Percentiles rank a stretch among this genome's conserved stretches.
phyloP scores from a whole-genome alignment of 106 monocot species.

The Dendrobium chrysotoxum region DNA sequence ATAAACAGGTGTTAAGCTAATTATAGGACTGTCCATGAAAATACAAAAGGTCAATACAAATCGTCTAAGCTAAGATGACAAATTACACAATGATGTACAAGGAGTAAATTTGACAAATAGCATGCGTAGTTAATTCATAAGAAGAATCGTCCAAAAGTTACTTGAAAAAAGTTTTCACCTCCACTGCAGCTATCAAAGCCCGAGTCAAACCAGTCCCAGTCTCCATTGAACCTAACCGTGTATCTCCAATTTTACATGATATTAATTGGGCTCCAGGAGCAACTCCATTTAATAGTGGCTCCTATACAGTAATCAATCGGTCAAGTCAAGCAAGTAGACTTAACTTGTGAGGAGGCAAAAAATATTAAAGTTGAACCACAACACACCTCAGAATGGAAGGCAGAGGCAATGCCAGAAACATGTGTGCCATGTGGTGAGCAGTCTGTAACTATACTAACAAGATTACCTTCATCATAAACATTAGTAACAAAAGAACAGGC shows the following conservation, averaged over 20 bases:
- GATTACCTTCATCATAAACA: constrained; percentile 93
- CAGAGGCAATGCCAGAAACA: constrained; percentile 96
- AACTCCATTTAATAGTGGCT: constrained; percentile 92
- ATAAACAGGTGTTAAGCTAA: background rate
- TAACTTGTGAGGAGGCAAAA: background rate
- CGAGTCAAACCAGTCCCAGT: constrained; percentile 84
- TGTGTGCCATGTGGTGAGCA: constrained; percentile 97
- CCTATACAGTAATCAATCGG: constrained; percentile 27
- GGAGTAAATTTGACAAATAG: background rate
- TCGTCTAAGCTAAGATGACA: background rate
- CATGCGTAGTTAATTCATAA: background rate
- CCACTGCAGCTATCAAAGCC: constrained; percentile 91
- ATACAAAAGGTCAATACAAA: background rate
- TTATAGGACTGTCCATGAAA: background rate
- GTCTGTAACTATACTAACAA: constrained; percentile 95
- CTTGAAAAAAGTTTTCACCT: constrained; percentile 28
- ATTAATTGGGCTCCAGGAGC: constrained; percentile 97
- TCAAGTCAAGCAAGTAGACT: background rate
- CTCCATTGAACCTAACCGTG: constrained; percentile 91
- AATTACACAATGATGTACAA: background rate
- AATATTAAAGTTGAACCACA: background rate
- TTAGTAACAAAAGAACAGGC: constrained; percentile 90
- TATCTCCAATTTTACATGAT: constrained; percentile 96
- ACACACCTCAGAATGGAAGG: constrained; percentile 78
- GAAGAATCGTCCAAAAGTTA: background rate